These are phyloP conservation scores for Paramyrothecium roridum DNA, from an alignment of 2,329 filamentous ascomycete genomes.

Conservation along the genomic window DNA sequence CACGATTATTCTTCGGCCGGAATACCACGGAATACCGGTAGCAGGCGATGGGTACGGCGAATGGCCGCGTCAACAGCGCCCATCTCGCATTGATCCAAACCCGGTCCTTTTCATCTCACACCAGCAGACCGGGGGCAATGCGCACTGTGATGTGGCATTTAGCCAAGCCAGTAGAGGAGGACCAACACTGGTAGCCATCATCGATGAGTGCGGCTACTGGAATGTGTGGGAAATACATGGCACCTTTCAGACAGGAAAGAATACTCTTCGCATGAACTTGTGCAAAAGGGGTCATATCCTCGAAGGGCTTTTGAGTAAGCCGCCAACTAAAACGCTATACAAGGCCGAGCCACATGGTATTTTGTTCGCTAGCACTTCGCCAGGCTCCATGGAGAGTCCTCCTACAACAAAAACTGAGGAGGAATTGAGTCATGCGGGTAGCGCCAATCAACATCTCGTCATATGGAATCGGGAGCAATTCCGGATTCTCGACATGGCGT, in stretches of 20 bases:
- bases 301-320: conserved; percentile 30
- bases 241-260: conserved; percentile 28
- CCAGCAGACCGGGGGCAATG: conserved; percentile 48
- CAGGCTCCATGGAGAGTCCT: not conserved
- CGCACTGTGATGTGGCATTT: conserved; percentile 63
- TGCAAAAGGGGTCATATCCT: conserved; percentile 40
- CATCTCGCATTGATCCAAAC: conserved; percentile 54
- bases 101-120: conserved; percentile 50
- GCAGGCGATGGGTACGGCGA: conserved; percentile 11
- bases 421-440: not conserved
- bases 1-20: conserved; percentile 50
- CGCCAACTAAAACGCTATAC: conserved; percentile 25
- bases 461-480: conserved; percentile 31
- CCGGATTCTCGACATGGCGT: conserved; percentile 32
- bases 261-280: conserved; percentile 27
- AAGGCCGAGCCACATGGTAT: conserved; percentile 37
- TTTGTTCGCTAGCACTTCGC: conserved; percentile 32
- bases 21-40: conserved; percentile 38
- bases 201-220: conserved; percentile 66
- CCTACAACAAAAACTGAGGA: not conserved
- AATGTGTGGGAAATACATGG: conserved; percentile 59
- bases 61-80: conserved; percentile 15
- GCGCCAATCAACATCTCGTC: not conserved
- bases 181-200: conserved; percentile 61
- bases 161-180: conserved; percentile 46